Base-by-base conservation (phyloP, 148 eudicot genomes). In the Fagopyrum esculentum region DNA sequence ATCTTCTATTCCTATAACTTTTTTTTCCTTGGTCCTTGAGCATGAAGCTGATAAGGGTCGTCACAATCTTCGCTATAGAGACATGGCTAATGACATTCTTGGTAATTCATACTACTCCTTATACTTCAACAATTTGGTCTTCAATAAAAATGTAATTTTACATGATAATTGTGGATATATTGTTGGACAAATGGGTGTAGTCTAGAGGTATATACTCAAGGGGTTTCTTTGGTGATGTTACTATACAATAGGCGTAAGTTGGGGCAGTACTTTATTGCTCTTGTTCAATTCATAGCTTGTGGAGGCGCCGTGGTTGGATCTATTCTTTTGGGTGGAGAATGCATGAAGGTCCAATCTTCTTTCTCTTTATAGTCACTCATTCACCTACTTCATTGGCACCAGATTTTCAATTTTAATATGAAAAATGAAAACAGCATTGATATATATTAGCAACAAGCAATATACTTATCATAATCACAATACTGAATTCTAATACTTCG, bases 1-100 rank as follows among this genome's bases (percentile, higher is more conserved):
- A 89, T 97, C 0, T 94, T 94, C 77, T 94, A 94, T 73, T 89
- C 96, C 0, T 94, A 94, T 51, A 91, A 94, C 73, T n/a, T 76
- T 94, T 74, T 4, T 91, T 0, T 94, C 98, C 1, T 35, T 88
- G 61, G 98, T 94, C 3, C 86, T 94, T 0, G 98, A 94, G 60
- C 96, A 89, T 79, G 73, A 94, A 30, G 96, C 91, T 30, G 79
- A 83, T 16, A 10, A 76, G 73, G 98, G 96, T 40, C 87, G 73
- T 47, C 90, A 97, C 13, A 90, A 86, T 35, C 98, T 94, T 51
- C 86, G n/a, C n/a, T n/a, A n/a, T n/a, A n/a, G n/a, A n/a, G 98
- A 91, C 83, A 88, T 94, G 98, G 96, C 98, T 73, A 54, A 84
- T 78, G 82, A 90, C 69, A 91, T 91, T 22, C 80, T 93, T 82